Evolutionary conservation across 2,329 filamentous ascomycete species (phyloP), one percentile per base, ranked within the genome.

Genomic region (Boeremia lycopersici): DNA sequence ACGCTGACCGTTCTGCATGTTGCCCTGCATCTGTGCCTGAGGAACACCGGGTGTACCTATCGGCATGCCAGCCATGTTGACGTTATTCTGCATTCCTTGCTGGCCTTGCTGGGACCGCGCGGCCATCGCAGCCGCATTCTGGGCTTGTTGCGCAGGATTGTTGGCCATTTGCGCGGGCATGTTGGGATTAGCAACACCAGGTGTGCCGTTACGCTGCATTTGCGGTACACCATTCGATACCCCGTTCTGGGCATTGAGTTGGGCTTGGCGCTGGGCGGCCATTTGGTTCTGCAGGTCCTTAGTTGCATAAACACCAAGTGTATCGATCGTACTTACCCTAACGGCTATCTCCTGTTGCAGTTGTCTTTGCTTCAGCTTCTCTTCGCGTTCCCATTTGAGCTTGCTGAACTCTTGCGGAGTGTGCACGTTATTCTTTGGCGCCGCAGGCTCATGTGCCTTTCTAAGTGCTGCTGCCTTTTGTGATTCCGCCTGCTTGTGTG

Each of bases 321-420:
- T 11, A 15, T 7, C 6, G 19, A 40, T 17, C 19, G 12, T 12
- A 61, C 70, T 65, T 76, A 83, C 82, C 68, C 81, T 76, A 64
- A 69, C 64, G 39, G 63, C 81, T 55, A 69, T 75, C 53, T 88
- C 84, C 64, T 86, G 84, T 56, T 83, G 79, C 68, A 84, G 79
- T 65, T 83, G 79, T 72, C 85, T 83, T 53, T 81, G 78, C 45
- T 68, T 68, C 48, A 83, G 68, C 68, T 86, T 85, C 69, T 93
- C 82, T 65, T 98, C 93, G 39, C 91, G 86, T 70, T 98, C 93
- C 77, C 89, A 88, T 64, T 95, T 92, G 70, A 97, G 82, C 47
- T 90, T 83, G 70, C 93, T 97, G 72, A 97, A 96, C 63, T 98
- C 91, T 65, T 90, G 85, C 0, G 95, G 95, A 0, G 93, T 96